phyloP scores from a whole-genome alignment of 2,329 filamentous ascomycete species.

The Dothideomycetes sp. region DNA sequence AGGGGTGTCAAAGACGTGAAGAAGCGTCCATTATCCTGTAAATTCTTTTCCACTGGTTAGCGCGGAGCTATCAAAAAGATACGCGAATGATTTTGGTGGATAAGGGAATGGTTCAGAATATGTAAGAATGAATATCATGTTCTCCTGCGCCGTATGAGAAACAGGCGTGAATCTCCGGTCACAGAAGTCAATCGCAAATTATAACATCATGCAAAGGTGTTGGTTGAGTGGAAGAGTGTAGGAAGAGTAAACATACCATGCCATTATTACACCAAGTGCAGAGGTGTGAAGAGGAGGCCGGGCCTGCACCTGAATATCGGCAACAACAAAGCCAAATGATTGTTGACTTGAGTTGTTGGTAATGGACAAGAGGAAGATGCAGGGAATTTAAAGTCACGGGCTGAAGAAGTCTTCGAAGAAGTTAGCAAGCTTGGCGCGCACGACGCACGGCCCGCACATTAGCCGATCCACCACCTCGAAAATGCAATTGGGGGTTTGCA shows the following conservation, averaged over 20 bases:
- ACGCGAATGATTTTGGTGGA: neutral
- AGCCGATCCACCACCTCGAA: too few relatives aligned
- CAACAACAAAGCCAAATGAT: neutral
- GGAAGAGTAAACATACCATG: conserved; percentile 5
- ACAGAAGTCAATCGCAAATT: conserved; percentile 97
- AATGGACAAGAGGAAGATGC: conserved; percentile 3
- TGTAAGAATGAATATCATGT: conserved; percentile 93
- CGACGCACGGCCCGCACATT: too few relatives aligned
- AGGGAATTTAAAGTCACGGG: conserved; percentile 3
- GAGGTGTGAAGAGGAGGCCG: neutral
- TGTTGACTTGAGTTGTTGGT: conserved; percentile 6
- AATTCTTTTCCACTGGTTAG: too few relatives aligned
- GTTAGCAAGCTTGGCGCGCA: neutral
- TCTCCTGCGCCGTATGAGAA: conserved; percentile 63
- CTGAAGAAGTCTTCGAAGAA: neutral
- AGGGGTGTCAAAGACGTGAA: too few relatives aligned
- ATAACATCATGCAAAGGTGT: conserved; percentile 62
- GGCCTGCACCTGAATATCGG: neutral
- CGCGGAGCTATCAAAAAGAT: neutral
- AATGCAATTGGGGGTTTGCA: too few relatives aligned
- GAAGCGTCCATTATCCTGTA: too few relatives aligned
- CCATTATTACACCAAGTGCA: conserved; percentile 1
- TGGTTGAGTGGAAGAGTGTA: conserved; percentile 1
- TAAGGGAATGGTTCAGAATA: conserved; percentile 62
- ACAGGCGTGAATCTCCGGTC: conserved; percentile 85